Percentiles rank a stretch among this genome's conserved stretches.
Conservation (phyloP, 352 stramenopile genomes). For the Lagenidium giganteum region DNA sequence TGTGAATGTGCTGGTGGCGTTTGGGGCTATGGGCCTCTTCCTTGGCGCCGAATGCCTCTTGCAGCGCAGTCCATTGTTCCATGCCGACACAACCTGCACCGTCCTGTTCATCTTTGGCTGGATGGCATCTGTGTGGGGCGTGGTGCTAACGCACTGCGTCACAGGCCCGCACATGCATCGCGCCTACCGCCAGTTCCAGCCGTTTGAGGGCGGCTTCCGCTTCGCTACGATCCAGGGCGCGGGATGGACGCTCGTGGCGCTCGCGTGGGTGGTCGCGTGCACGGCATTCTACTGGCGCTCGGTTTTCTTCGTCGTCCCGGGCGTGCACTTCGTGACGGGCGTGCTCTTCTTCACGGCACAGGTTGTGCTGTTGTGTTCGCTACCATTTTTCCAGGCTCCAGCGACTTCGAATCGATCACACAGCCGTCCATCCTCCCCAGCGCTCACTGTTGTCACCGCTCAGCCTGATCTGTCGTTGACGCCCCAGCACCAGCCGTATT, state of each 20-base stretch:
- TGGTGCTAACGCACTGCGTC: slow-evolving; percentile 30
- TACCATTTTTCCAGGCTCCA: slow-evolving; percentile 28
- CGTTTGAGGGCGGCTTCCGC: slow-evolving; percentile 35
- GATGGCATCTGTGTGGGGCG: slow-evolving; percentile 25
- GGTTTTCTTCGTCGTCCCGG: slow-evolving; percentile 34
- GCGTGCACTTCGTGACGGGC: slow-evolving; percentile 37
- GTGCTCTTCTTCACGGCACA: slow-evolving; percentile 37
- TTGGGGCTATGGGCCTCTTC: slow-evolving; percentile 28
- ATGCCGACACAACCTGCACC: slow-evolving; percentile 26
- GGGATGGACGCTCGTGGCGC: slow-evolving; percentile 37
- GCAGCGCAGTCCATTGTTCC: slow-evolving; percentile 16
- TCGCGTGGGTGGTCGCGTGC: slow-evolving; percentile 31
- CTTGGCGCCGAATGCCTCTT: slow-evolving; percentile 23
- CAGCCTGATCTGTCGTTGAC: too few species aligned
- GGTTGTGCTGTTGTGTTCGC: slow-evolving; percentile 26
- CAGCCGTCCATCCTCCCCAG: too few species aligned
- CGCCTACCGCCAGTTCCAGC: slow-evolving; percentile 37
- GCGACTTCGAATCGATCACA: too few species aligned
- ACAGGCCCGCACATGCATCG: slow-evolving; percentile 30
- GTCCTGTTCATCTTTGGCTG: slow-evolving; percentile 48
- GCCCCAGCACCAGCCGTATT: too few species aligned
- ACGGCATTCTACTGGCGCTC: slow-evolving; percentile 43
- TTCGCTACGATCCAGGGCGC: slow-evolving; percentile 51
- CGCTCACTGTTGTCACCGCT: too few species aligned
- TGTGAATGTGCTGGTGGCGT: slow-evolving; percentile 23